Conservation (phyloP, 805 yeast genomes). For the Alloascoidea africana region DNA sequence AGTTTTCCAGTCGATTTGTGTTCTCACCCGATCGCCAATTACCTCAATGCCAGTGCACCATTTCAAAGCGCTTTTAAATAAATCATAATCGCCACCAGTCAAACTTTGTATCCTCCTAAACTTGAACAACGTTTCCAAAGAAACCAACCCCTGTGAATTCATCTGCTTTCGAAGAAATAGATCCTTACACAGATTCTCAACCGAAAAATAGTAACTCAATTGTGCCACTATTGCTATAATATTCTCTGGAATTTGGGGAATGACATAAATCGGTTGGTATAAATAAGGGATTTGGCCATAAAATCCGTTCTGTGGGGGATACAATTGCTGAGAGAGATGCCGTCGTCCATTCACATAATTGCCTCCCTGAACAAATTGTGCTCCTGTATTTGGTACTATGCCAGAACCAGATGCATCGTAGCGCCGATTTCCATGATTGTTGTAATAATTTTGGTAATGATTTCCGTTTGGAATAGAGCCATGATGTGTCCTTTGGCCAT, state of each 20-base stretch:
- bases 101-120: conserved; percentile 66
- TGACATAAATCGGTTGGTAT: conserved; percentile 4
- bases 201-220: conserved; percentile 80
- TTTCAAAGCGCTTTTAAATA: conserved; percentile 40
- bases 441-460: background rate
- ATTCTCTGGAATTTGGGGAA: conserved; percentile 2
- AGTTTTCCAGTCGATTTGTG: conserved; percentile 36
- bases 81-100: conserved; percentile 35
- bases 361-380: conserved; percentile 4
- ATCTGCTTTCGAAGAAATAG: conserved; percentile 67
- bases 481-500: no score
- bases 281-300: conserved; percentile 6
- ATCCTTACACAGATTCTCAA: conserved; percentile 80
- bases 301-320: conserved; percentile 1
- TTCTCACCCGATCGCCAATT: conserved; percentile 43
- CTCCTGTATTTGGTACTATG: conserved; percentile 1
- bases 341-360: conserved; percentile 5
- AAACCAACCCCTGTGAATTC: conserved; percentile 63
- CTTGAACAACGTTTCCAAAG: conserved; percentile 41
- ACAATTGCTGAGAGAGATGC: conserved; percentile 4
- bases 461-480: background rate
- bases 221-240: conserved; percentile 30
- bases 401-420: background rate
- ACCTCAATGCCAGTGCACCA: conserved; percentile 37
- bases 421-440: background rate